phyloP scores from a whole-genome alignment of 257 asterid species.

The Oldenlandia corymbosa region DNA sequence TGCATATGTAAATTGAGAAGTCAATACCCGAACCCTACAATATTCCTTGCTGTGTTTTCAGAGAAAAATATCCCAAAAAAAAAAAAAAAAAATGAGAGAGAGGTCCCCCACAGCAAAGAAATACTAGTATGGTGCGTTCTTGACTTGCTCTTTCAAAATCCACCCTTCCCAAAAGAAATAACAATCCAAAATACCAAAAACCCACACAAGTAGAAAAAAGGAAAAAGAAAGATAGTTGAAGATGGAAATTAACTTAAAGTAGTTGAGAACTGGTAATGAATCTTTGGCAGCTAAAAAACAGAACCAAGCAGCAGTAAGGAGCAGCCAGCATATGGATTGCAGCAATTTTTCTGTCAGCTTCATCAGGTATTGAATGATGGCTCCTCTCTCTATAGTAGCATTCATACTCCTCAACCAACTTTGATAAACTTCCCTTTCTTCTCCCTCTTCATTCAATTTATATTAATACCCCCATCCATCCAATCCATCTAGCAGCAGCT shows the following conservation, averaged over 20 bases:
- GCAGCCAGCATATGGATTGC: slow-evolving; percentile 25
- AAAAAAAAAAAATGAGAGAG: neutral
- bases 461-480: slow-evolving; percentile 25
- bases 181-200: neutral
- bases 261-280: slow-evolving; percentile 42
- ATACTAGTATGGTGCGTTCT: slow-evolving; percentile 53
- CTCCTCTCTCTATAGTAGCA: slow-evolving; percentile 37
- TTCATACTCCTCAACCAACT: slow-evolving; percentile 64
- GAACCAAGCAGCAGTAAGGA: slow-evolving; percentile 29
- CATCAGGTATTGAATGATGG: slow-evolving; percentile 50
- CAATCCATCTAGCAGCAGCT: too few species aligned
- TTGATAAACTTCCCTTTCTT: slow-evolving; percentile 15
- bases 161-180: neutral
- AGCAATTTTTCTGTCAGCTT: slow-evolving; percentile 41
- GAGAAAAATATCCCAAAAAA: slow-evolving; percentile 3
- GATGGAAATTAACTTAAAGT: slow-evolving; percentile 16
- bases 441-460: neutral
- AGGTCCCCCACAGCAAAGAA: slow-evolving; percentile 17
- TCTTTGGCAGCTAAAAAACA: slow-evolving; percentile 31
- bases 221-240: neutral
- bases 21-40: slow-evolving; percentile 99
- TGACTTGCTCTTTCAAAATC: slow-evolving; percentile 30
- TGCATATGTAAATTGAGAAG: slow-evolving; percentile 37
- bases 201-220: neutral
- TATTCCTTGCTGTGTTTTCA: slow-evolving; percentile 28